Percentiles rank a stretch among this genome's conserved stretches.
Conservation (phyloP, 2,329 filamentous ascomycete species). For the Scedosporium boydii region DNA sequence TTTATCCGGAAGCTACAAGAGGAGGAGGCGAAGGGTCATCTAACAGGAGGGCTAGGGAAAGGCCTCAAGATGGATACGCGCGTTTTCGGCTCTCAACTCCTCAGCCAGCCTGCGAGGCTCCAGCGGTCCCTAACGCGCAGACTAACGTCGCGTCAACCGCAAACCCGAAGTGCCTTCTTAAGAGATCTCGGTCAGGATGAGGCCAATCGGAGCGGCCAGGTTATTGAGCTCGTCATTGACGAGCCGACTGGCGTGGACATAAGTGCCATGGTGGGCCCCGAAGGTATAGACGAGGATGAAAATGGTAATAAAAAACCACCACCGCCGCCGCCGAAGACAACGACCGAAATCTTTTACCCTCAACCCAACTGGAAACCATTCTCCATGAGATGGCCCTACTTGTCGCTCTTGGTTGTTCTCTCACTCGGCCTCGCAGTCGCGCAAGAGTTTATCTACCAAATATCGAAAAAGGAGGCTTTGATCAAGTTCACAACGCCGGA, state of each 20-base stretch:
- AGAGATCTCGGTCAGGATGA: constrained; percentile 44
- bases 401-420: constrained; percentile 41
- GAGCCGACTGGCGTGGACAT: constrained; percentile 36
- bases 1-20: constrained; percentile 36
- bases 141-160: constrained; percentile 25
- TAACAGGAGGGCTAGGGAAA: constrained; percentile 49
- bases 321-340: constrained; percentile 24
- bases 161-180: constrained; percentile 29
- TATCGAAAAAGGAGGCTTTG: constrained; percentile 33
- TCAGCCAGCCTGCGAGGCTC: constrained; percentile 24
- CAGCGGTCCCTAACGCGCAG: constrained; percentile 28
- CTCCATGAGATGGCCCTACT: constrained; percentile 54
- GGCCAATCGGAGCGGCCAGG: constrained; percentile 49
- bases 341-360: constrained; percentile 46
- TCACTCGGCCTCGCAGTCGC: constrained; percentile 41
- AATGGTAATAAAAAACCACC: constrained; percentile 26
- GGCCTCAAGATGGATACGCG: constrained; percentile 39
- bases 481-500: constrained; percentile 38
- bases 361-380: constrained; percentile 59
- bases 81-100: constrained; percentile 40
- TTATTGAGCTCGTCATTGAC: constrained; percentile 49
- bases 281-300: constrained; percentile 12
- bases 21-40: constrained; percentile 42
- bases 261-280: constrained; percentile 38
- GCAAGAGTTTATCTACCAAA: constrained; percentile 47